Base-by-base conservation (phyloP, 1,284 basidiomycete genomes). In the Boletus mariae region DNA sequence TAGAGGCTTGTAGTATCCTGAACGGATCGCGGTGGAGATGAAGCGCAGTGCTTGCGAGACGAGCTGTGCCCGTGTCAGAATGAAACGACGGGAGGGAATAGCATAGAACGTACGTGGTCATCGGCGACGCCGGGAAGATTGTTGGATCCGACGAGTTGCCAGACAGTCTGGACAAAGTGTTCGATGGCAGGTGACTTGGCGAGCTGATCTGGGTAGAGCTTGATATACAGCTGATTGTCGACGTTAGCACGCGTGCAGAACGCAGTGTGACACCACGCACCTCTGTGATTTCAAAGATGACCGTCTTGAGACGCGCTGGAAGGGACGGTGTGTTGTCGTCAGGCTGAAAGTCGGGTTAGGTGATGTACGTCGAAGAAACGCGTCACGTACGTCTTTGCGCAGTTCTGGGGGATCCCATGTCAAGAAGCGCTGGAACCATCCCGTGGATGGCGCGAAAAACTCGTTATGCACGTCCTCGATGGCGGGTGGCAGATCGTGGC, bases 21-120 rank as follows among this genome's bases (percentile, higher is more conserved):
- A 87, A 55, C 94, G 92, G 61, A 98, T 95, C 2, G 94, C 90
- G 0, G 92, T 92, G 1, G 94, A 94, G 55, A 99, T 82, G 75
- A 98, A 98, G 15, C 87, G 82, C 46, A 98, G 80, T 1, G 94
- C 88, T 71, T 94, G 92, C n/a, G 92, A 90, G 32, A 98, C 93
- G 47, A 98, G 84, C 86, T 93, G 60, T 5, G 38, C 4, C 4
- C 7, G 29, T 4, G 57, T 52, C 25, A 43, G 47, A 53, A 9
- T 28, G 46, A 40, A 45, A 45, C 13, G 29, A 25, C 6, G 8
- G 34, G 31, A 23, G 10, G 20, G 43, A 47, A 29, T 17, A 17
- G 15, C 34, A 47, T 26, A 29, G 17, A 28, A 73, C 82, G 57
- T 71, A 92, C 90, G 32, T 81, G 80, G 70, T 97, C 95, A 63